Evolutionary conservation across 2,329 filamentous ascomycete genomes (phyloP), one percentile per base, ranked within the genome.

Genomic region (Claviceps maximensis): DNA sequence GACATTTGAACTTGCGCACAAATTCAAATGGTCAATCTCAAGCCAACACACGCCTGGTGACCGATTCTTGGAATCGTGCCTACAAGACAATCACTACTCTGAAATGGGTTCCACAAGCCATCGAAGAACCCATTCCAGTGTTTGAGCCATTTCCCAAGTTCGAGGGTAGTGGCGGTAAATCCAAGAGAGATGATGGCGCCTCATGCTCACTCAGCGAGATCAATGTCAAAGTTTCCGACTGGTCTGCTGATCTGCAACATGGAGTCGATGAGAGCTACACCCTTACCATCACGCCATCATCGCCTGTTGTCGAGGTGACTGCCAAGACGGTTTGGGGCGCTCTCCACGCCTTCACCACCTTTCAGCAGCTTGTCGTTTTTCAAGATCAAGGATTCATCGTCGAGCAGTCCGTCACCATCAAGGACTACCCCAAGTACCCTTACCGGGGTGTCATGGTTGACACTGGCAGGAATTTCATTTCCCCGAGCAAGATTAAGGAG

Each of bases 251-350:
- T 54, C 65, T 80, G 31, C 70, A 78, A 59, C 76, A 79, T 57
- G 76, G 74, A 3, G 76, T 79, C 23, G 74, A 79, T 53, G 76
- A 79, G 59, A 77, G 75, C n/a, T 79, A 79, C 61, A 75, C 70
- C 0, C 58, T 79, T 21, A 65, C 71, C 19, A 68, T 78, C 40
- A 57, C 61, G 1, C 57, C 65, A 6, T 61, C 60, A 21, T 73
- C 74, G 2, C 61, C 64, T 36, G 63, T 62, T 4, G 64, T 79
- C 53, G 59, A 69, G 9, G 72, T 79, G 57, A 69, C 66, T 1
- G 71, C 76, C 27, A 63, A 73, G 60, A 79, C 76, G 0, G 67
- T 74, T 47, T 79, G 76, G 68, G 76, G 76, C 40, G 76, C 73
- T 19, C 68, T 79, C 12, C 75, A 78, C 59, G 76, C 76, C 10